Percentiles rank a stretch among this genome's conserved stretches.
These are phyloP conservation scores for Sphenostylis stenocarpa DNA, from an alignment of 306 rosid species.

Conservation along the genomic window DNA sequence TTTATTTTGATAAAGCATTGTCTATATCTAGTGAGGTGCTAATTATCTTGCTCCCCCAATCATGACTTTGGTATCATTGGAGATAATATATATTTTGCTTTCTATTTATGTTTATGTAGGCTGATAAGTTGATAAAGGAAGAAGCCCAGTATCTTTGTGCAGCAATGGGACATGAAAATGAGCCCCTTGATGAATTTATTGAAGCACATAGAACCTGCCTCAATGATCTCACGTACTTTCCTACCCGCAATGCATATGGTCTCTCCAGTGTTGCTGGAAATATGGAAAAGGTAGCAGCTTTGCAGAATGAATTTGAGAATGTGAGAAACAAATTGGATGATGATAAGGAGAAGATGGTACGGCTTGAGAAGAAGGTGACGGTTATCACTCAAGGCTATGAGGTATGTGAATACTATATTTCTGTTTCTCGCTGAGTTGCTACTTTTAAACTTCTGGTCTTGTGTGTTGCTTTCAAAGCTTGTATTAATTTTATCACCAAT, in stretches of 20 bases:
- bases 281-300: conserved; percentile 72
- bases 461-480: not conserved
- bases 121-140: conserved; percentile 66
- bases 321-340: conserved; percentile 67
- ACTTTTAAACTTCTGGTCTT: not conserved
- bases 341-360: conserved; percentile 64
- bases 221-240: conserved; percentile 77
- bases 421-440: not conserved
- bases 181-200: conserved; percentile 72
- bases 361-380: conserved; percentile 72
- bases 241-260: conserved; percentile 74
- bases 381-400: conserved; percentile 85
- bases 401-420: conserved; percentile 51
- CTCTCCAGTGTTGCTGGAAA: conserved; percentile 79
- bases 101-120: conserved; percentile 43
- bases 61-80: not conserved
- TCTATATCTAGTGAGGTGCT: not conserved
- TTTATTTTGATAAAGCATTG: not conserved
- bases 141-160: conserved; percentile 65
- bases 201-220: conserved; percentile 81
- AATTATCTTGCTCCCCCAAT: not conserved
- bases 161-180: conserved; percentile 83
- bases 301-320: conserved; percentile 70
- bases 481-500: not conserved
- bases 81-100: not conserved